phyloP scores from a whole-genome alignment of 2,329 filamentous ascomycete genomes.

The Dactylella cylindrospora region DNA sequence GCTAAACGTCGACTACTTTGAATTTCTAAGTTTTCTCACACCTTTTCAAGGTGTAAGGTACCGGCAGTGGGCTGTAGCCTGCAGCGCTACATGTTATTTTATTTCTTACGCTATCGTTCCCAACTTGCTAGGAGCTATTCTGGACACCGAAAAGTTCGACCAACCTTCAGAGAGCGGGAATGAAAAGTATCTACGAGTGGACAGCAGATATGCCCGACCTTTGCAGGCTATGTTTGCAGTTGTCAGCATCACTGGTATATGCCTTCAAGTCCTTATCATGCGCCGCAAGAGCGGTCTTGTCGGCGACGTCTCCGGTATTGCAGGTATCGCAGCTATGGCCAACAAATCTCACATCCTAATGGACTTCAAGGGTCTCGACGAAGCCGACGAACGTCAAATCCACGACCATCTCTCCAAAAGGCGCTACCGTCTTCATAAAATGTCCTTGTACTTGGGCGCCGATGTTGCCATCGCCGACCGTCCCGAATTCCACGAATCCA shows the following conservation, averaged over 20 bases:
- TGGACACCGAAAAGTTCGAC: conserved; percentile 26
- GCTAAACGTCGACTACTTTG: conserved; percentile 74
- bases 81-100: conserved; percentile 66
- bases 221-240: conserved; percentile 61
- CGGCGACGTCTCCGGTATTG: conserved; percentile 70
- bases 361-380: conserved; percentile 72
- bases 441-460: conserved; percentile 67
- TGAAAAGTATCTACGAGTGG: conserved; percentile 46
- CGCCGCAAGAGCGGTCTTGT: conserved; percentile 66
- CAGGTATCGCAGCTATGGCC: conserved; percentile 73
- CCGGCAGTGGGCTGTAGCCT: conserved; percentile 67
- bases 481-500: conserved; percentile 52
- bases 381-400: conserved; percentile 66
- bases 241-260: conserved; percentile 61
- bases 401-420: conserved; percentile 67
- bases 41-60: conserved; percentile 65
- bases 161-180: background rate
- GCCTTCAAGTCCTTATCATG: conserved; percentile 64
- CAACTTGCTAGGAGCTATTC: conserved; percentile 59
- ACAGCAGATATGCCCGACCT: conserved; percentile 63
- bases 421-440: conserved; percentile 70
- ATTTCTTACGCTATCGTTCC: conserved; percentile 70
- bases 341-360: conserved; percentile 71
- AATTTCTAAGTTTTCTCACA: conserved; percentile 65
- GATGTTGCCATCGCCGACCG: conserved; percentile 50